A percentile compares a stretch with the other conserved stretches of the same genome.
These are phyloP conservation scores for Zalaria obscura DNA, from an alignment of 2,329 filamentous ascomycete species.

Conservation along the genomic window DNA sequence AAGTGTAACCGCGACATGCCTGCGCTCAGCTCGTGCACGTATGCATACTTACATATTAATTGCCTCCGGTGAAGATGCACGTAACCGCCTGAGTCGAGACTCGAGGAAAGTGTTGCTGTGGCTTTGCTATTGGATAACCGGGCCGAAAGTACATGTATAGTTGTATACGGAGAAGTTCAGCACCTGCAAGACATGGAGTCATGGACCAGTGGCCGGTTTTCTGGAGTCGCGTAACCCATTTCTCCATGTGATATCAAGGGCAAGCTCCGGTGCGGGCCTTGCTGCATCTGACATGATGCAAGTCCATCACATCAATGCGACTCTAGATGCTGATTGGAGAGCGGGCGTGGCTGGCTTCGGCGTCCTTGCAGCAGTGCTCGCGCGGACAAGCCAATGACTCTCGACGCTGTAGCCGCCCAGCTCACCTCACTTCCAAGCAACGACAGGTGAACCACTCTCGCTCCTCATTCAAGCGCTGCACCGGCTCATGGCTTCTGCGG, in stretches of 20 bases:
- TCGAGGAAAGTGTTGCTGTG: too few relatives aligned
- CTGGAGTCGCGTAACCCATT: too few relatives aligned
- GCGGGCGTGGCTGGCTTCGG: not conserved
- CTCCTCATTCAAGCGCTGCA: constrained; percentile 2
- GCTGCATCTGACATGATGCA: not conserved
- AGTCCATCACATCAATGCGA: not conserved
- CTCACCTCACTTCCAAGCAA: not conserved
- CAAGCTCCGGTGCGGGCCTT: not conserved
- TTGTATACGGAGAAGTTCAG: too few relatives aligned
- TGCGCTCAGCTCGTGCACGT: not conserved
- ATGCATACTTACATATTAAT: not conserved
- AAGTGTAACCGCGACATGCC: too few relatives aligned
- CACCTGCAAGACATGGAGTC: not conserved
- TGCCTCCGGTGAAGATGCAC: not conserved
- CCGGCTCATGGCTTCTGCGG: not conserved
- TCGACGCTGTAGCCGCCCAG: not conserved
- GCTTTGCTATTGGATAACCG: too few relatives aligned
- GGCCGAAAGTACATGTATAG: too few relatives aligned
- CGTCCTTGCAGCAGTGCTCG: not conserved
- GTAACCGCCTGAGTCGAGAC: not conserved
- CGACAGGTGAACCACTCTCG: not conserved
- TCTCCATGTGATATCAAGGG: not conserved
- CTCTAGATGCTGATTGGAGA: not conserved
- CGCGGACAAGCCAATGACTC: not conserved
- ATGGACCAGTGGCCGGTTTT: too few relatives aligned